Percentiles rank a stretch among this genome's conserved stretches.
These are phyloP conservation scores for Myxozyma sirexii DNA, from an alignment of 805 yeast genomes.

Conservation along the genomic window DNA sequence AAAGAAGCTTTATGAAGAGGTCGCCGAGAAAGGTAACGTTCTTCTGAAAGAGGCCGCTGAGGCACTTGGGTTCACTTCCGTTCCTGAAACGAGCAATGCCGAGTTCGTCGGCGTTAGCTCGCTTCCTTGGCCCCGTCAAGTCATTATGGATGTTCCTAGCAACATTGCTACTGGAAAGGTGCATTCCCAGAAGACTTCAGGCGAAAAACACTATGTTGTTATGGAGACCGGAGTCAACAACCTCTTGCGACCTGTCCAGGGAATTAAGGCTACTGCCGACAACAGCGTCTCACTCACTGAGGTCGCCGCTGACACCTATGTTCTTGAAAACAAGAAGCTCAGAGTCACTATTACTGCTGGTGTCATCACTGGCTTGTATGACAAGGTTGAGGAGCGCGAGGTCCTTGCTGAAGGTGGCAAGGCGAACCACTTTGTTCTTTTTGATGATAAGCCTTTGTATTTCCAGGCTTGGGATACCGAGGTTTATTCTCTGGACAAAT, in stretches of 20 bases:
- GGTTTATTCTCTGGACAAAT: slow-evolving; percentile 77
- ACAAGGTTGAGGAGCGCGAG: slow-evolving; percentile 61
- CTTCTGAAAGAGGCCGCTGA: slow-evolving; percentile 56
- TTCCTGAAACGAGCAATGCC: slow-evolving; percentile 20
- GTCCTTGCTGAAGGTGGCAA: slow-evolving; percentile 65
- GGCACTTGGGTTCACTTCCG: slow-evolving; percentile 44
- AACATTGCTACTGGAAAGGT: slow-evolving; percentile 1
- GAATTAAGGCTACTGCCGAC: slow-evolving; percentile 14
- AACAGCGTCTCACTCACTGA: slow-evolving; percentile 49
- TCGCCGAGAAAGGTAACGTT: slow-evolving; percentile 54
- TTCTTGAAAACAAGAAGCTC: slow-evolving; percentile 64
- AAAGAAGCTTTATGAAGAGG: slow-evolving; percentile 68
- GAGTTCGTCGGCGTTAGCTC: slow-evolving; percentile 33
- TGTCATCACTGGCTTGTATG: slow-evolving; percentile 64
- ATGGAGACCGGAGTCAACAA: slow-evolving; percentile 29
- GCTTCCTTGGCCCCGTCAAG: slow-evolving; percentile 36
- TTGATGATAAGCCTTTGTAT: slow-evolving; percentile 86
- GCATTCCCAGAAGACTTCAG: slow-evolving; percentile 13
- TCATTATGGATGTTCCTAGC: slow-evolving; percentile 21
- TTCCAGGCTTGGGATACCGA: slow-evolving; percentile 99
- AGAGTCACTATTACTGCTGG: slow-evolving; percentile 65
- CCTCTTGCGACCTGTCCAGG: slow-evolving; percentile 23
- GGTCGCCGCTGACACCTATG: slow-evolving; percentile 48
- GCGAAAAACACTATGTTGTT: slow-evolving; percentile 25
- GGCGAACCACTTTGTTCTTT: slow-evolving; percentile 80